These are phyloP conservation scores for Tagetes erecta DNA, from an alignment of 129 eudicot genomes.

Conservation along the genomic window DNA sequence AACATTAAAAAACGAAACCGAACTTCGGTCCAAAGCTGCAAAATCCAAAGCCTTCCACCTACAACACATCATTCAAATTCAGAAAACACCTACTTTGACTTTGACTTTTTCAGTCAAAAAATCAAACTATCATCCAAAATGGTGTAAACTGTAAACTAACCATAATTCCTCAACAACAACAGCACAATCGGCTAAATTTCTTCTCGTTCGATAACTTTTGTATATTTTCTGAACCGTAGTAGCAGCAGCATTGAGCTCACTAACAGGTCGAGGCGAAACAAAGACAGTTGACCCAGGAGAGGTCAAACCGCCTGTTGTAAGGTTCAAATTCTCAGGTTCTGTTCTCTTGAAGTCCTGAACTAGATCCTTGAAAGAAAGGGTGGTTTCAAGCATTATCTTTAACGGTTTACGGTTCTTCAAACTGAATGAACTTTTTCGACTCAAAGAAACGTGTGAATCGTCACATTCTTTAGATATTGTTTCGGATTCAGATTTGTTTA, in stretches of 20 bases:
- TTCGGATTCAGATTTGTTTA: slow-evolving; percentile 39
- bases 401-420: slow-evolving; percentile 46
- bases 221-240: slow-evolving; percentile 76
- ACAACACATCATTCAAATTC: slow-evolving; percentile 19
- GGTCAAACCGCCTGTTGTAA: slow-evolving; percentile 33
- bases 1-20: slow-evolving; percentile 73
- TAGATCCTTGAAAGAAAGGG: slow-evolving; percentile 75
- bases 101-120: slow-evolving; percentile 19
- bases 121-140: slow-evolving; percentile 14
- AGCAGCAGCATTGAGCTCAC: slow-evolving; percentile 91
- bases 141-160: slow-evolving; percentile 38
- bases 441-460: slow-evolving; percentile 2
- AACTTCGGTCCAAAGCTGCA: slow-evolving; percentile 73
- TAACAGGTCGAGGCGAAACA: slow-evolving; percentile 82
- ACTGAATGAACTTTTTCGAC: slow-evolving; percentile 47
- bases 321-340: slow-evolving; percentile 20
- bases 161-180: slow-evolving; percentile 94
- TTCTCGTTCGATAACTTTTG: slow-evolving; percentile 82
- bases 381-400: slow-evolving; percentile 55
- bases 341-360: slow-evolving; percentile 44
- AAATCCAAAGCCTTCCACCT: slow-evolving; percentile 98
- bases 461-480: slow-evolving; percentile 33
- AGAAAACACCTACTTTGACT: neutral
- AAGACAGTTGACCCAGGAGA: slow-evolving; percentile 61
- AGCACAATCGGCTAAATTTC: slow-evolving; percentile 94